A percentile compares a stretch with the other conserved stretches of the same genome.
phyloP scores from a whole-genome alignment of 148 eudicot genomes.

The Rhododendron griersonianum region DNA sequence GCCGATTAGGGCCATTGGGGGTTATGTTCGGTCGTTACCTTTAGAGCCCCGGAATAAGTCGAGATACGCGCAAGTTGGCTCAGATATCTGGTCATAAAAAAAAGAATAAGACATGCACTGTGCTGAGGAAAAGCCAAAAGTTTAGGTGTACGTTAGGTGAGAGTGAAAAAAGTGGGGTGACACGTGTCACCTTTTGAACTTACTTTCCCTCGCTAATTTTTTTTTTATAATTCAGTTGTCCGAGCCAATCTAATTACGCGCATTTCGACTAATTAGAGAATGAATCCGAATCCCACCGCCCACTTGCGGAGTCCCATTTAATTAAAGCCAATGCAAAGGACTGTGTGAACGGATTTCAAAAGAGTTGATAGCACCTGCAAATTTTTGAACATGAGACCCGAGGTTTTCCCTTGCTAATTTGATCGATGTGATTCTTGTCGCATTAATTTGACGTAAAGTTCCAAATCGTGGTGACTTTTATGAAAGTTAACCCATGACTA shows the following conservation, averaged over 20 bases:
- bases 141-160: slow-evolving; percentile 15
- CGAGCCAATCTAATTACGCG: background rate
- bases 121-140: background rate
- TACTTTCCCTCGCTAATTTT: background rate
- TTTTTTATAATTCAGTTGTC: background rate
- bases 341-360: background rate
- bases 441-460: background rate
- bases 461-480: background rate
- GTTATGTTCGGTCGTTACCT: too few species aligned
- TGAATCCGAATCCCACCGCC: rapidly evolving
- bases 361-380: too few species aligned
- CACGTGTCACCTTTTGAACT: slow-evolving; percentile 9
- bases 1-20: too few species aligned
- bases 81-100: too few species aligned
- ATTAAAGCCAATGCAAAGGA: too few species aligned
- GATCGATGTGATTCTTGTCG: background rate
- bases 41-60: too few species aligned
- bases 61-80: rapidly evolving
- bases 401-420: background rate
- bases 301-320: too few species aligned
- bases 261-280: background rate
- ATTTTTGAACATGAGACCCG: background rate
- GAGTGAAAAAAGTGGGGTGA: background rate
- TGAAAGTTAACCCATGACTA: background rate
- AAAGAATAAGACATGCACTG: background rate